Evolutionary conservation across 305 asterid genomes (phyloP).

Genomic region (Fraxinus ornus): DNA sequence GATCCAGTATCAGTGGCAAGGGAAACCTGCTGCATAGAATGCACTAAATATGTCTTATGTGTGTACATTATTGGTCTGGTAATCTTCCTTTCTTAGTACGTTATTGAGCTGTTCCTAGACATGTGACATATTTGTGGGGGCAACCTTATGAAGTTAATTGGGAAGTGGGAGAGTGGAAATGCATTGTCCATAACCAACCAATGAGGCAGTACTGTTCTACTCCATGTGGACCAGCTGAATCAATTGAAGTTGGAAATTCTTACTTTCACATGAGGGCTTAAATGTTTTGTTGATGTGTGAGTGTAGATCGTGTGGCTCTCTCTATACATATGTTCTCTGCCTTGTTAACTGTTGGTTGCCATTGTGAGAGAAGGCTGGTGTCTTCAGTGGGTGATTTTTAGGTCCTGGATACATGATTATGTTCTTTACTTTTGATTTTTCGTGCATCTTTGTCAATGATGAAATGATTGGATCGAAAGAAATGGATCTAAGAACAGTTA

Average conservation of each 20-base stretch:
- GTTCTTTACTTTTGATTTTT: neutral
- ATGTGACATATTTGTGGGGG: slow-evolving; percentile 3
- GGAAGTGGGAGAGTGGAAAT: neutral
- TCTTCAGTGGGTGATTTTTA: neutral
- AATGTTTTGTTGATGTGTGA: neutral
- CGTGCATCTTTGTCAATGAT: neutral
- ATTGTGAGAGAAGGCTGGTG: neutral
- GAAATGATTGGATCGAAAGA: neutral
- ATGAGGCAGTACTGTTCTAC: neutral
- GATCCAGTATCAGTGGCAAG: slow-evolving; percentile 1
- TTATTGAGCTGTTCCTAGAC: neutral
- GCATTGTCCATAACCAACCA: neutral
- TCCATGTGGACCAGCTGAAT: neutral
- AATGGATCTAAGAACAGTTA: slow-evolving; percentile 1
- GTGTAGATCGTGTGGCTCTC: neutral
- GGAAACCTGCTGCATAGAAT: slow-evolving; percentile 6
- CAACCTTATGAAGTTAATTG: slow-evolving; percentile 11
- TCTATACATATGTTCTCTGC: neutral
- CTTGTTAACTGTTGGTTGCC: neutral
- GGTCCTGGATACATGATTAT: neutral
- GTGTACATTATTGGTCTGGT: neutral
- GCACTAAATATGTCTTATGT: slow-evolving; percentile 13
- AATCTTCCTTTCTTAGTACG: slow-evolving; percentile 15
- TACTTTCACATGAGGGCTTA: slow-evolving; percentile 17
- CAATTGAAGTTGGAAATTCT: slow-evolving; percentile 13